These are phyloP conservation scores for Stentor coeruleus DNA, from an alignment of 73 alveolate species.

Conservation along the genomic window DNA sequence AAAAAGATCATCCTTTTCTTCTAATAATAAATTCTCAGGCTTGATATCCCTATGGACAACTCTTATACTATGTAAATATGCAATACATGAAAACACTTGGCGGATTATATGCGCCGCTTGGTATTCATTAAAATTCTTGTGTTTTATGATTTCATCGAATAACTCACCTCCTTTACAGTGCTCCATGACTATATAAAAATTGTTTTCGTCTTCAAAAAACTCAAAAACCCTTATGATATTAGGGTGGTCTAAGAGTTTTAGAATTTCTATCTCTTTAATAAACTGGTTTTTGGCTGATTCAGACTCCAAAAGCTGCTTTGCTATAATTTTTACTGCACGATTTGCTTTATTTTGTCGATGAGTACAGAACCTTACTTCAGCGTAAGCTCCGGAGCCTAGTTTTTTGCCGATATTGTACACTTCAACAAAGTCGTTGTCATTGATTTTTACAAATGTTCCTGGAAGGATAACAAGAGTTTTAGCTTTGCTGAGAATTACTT, in stretches of 20 bases:
- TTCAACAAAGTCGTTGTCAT: too few relatives aligned
- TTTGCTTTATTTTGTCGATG: too few relatives aligned
- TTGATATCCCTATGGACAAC: conserved; percentile 74
- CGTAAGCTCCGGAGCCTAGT: too few relatives aligned
- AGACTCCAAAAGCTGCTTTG: not conserved
- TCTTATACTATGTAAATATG: conserved; percentile 67
- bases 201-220: conserved; percentile 78
- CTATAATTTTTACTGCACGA: conserved; percentile 5
- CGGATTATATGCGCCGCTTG: conserved; percentile 61
- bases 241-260: conserved; percentile 50
- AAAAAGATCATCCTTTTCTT: conserved; percentile 4
- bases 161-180: conserved; percentile 70
- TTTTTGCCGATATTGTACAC: too few relatives aligned
- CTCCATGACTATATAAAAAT: conserved; percentile 75
- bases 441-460: too few relatives aligned
- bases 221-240: conserved; percentile 81
- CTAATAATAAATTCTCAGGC: conserved; percentile 71
- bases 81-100: conserved; percentile 55
- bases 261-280: not conserved
- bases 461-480: too few relatives aligned
- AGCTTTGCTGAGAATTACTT: too few relatives aligned
- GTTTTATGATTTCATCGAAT: conserved; percentile 46
- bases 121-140: conserved; percentile 51
- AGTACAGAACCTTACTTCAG: too few relatives aligned
- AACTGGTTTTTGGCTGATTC: not conserved